Conservation (phyloP, 1,284 basidiomycete species). For the Cryptococcus maquisensis region DNA sequence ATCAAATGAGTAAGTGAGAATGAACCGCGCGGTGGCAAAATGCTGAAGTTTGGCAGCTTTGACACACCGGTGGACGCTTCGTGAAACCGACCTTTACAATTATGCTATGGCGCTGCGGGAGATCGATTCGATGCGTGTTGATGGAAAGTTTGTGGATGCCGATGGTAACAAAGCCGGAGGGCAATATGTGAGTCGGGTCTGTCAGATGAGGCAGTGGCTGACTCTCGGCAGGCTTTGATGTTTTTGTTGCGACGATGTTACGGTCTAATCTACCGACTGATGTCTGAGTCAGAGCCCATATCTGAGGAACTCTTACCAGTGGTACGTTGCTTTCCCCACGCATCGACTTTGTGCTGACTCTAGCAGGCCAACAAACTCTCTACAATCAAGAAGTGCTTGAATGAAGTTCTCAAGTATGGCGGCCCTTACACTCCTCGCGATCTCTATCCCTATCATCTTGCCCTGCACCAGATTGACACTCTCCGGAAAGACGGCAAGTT, state of each 20-base stretch:
- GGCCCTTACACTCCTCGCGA: constrained; percentile 93
- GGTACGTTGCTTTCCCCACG: constrained; percentile 54
- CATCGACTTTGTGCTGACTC: not conserved
- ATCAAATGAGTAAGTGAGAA: constrained; percentile 36
- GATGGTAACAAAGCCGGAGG: constrained; percentile 69
- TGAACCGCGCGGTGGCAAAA: not conserved
- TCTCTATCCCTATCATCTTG: constrained; percentile 94
- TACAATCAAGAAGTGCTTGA: constrained; percentile 92
- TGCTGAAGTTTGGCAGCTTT: constrained; percentile 54
- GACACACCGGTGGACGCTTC: constrained; percentile 93
- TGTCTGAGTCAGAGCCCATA: constrained; percentile 98
- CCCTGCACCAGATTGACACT: constrained; percentile 90
- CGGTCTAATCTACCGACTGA: constrained; percentile 86
- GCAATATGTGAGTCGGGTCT: constrained; percentile 29
- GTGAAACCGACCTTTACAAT: constrained; percentile 94
- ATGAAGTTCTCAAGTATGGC: constrained; percentile 95
- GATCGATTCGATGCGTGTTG: constrained; percentile 93
- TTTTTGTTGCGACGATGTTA: constrained; percentile 93
- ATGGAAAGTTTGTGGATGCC: constrained; percentile 93
- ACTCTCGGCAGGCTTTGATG: constrained; percentile 65
- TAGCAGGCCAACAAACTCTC: constrained; percentile 85
- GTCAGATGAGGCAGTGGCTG: not conserved
- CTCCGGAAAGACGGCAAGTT: constrained; percentile 92
- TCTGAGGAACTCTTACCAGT: constrained; percentile 96
- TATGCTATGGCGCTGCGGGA: constrained; percentile 92